phyloP scores from a whole-genome alignment of 1,139 yeast genomes.

The Debaryomycetaceae sp. region DNA sequence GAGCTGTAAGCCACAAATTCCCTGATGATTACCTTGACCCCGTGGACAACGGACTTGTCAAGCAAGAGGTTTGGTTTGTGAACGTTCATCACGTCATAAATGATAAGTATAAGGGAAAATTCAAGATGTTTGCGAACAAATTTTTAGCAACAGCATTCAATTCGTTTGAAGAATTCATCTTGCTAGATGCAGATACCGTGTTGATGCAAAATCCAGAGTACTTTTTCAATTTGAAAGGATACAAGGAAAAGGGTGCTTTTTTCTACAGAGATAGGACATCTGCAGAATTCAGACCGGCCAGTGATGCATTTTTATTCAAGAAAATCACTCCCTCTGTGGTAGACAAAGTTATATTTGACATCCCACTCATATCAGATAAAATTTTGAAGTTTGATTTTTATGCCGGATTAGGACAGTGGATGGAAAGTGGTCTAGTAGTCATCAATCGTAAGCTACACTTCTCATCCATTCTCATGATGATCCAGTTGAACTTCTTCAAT shows the following conservation, averaged over 20 bases:
- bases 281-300: slow-evolving; percentile 21
- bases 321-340: slow-evolving; percentile 27
- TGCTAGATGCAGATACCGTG: slow-evolving; percentile 36
- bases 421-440: slow-evolving; percentile 16
- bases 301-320: slow-evolving; percentile 23
- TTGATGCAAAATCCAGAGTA: slow-evolving; percentile 25
- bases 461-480: slow-evolving; percentile 24
- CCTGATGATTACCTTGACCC: slow-evolving; percentile 20
- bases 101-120: slow-evolving; percentile 21
- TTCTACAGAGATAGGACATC: slow-evolving; percentile 32
- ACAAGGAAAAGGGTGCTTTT: slow-evolving; percentile 26
- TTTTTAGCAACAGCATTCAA: slow-evolving; percentile 32
- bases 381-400: slow-evolving; percentile 23
- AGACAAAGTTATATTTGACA: slow-evolving; percentile 28
- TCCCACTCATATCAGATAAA: slow-evolving; percentile 24
- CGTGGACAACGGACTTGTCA: slow-evolving; percentile 24
- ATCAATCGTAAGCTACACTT: slow-evolving; percentile 29
- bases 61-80: slow-evolving; percentile 37
- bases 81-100: slow-evolving; percentile 26
- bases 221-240: slow-evolving; percentile 26
- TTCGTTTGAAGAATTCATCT: slow-evolving; percentile 32
- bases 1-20: slow-evolving; percentile 18
- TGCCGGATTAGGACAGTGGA: slow-evolving; percentile 27
- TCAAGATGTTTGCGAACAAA: slow-evolving; percentile 26
- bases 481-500: slow-evolving; percentile 25